phyloP scores from a whole-genome alignment of 2,329 filamentous ascomycete genomes.

The Trichoderma hamatum region DNA sequence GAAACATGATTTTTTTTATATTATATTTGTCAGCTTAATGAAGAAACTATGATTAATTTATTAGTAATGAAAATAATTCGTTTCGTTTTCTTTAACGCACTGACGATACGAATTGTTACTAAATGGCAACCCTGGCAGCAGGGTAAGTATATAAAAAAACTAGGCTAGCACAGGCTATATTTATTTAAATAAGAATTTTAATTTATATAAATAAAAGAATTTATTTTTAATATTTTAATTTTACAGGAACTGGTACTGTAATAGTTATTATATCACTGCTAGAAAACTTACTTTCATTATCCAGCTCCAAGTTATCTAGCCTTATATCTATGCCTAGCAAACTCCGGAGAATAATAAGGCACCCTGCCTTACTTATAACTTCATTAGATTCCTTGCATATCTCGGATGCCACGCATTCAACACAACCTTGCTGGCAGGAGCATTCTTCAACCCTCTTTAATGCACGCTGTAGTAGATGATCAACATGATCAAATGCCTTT shows the following conservation, averaged over 20 bases:
- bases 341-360: constrained; percentile 76
- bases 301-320: constrained; percentile 82
- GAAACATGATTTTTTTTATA: too few species aligned
- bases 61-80: too few species aligned
- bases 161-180: too few species aligned
- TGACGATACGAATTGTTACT: too few species aligned
- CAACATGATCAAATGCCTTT: constrained; percentile 92
- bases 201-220: too few species aligned
- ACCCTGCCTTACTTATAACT: constrained; percentile 92
- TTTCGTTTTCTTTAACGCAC: too few species aligned
- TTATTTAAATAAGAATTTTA: background rate
- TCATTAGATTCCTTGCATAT: constrained; percentile 83
- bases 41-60: too few species aligned
- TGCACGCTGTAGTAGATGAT: constrained; percentile 75
- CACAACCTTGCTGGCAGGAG: constrained; percentile 75
- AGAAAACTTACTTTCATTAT: constrained; percentile 67
- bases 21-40: too few species aligned
- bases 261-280: constrained; percentile 70
- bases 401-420: constrained; percentile 88
- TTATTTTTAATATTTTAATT: background rate
- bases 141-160: too few species aligned
- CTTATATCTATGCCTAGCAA: constrained; percentile 78
- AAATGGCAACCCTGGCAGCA: too few species aligned
- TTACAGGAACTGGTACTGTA: background rate
- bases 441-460: constrained; percentile 76